Evolutionary conservation across 2,329 filamentous ascomycete species (phyloP), one percentile per base, ranked within the genome.

Genomic region (Phaeosphaeriaceae sp.): DNA sequence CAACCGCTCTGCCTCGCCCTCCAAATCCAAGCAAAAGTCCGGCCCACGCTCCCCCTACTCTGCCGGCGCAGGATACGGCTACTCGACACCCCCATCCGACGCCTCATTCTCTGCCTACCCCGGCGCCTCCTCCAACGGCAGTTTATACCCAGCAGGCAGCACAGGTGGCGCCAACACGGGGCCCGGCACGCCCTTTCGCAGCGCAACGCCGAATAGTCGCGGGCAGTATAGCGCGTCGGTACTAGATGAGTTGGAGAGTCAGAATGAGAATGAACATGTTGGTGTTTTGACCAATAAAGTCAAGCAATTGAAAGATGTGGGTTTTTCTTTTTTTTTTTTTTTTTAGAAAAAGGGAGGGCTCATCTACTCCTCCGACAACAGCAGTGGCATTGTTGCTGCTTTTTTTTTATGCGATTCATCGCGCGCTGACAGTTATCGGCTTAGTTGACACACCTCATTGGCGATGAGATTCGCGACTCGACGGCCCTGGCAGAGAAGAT

Each of bases 151-250:
- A 3, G 39, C 42, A 15, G 46, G 53, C 29, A 32, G 41, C 33
- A 47, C 40, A n/a, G 49, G 52, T 2, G 35, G 43, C 9, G 42
- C 46, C 6, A 35, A 6, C 15, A 39, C 12, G 15, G n/a, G 20
- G 18, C 11, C 17, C 8, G 42, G 47, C 7, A 38, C 17, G 0
- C 23, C 29, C 0, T 79, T 72, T 48, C 51, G 77, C 15, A 47
- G 63, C 15, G 77, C 77, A 51, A 80, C 77, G 45, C 77, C 77
- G 50, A 78, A 79, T 63, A 70, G 69, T 9, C 90, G 88, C 70
- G 93, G 93, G 12, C 92, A 97, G 73, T 97, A 97, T 74, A 93
- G 88, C 70, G 88, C 95, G 66, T 89, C 92, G 16, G 91, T 96
- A 39, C 82, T 99, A 44, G 91, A 90, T 71, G 92, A 96, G 76